These are phyloP conservation scores for Caryopteris hybrid DNA, from an alignment of 305 asterid species.

Conservation along the genomic window DNA sequence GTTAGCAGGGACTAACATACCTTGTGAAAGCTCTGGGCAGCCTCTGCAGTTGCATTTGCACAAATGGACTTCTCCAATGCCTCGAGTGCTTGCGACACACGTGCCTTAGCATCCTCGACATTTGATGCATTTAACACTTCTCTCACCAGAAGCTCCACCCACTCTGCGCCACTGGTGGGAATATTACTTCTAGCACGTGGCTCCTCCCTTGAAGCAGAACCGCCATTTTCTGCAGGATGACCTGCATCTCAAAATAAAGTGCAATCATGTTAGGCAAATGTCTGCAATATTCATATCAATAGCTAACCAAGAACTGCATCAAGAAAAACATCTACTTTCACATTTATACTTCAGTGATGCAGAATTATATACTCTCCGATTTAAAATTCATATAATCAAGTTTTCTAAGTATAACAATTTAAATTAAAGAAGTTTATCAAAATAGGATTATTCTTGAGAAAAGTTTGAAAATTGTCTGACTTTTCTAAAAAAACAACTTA, in stretches of 20 bases:
- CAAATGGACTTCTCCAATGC: constrained; percentile 70
- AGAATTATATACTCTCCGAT: no score
- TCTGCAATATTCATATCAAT: not conserved
- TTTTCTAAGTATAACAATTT: no score
- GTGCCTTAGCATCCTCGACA: constrained; percentile 76
- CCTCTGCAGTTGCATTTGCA: constrained; percentile 43
- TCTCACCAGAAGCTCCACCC: constrained; percentile 87
- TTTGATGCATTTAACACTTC: constrained; percentile 72
- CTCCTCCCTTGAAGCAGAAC: constrained; percentile 26
- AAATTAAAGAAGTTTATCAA: no score
- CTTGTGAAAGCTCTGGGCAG: constrained; percentile 36
- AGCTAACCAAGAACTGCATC: not conserved
- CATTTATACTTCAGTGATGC: no score
- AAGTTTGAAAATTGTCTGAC: no score
- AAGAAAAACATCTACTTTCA: no score
- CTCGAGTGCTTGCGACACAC: constrained; percentile 77
- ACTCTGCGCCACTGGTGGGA: constrained; percentile 56
- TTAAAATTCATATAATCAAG: no score
- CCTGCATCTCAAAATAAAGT: constrained; percentile 24
- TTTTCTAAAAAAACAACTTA: no score
- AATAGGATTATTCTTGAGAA: no score
- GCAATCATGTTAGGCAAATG: not conserved
- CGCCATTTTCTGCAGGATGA: constrained; percentile 34
- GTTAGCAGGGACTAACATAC: constrained; percentile 17
- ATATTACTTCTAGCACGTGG: constrained; percentile 32